Evolutionary conservation across 2,329 filamentous ascomycete genomes (phyloP).

Genomic region (Penicillium rolfsii): DNA sequence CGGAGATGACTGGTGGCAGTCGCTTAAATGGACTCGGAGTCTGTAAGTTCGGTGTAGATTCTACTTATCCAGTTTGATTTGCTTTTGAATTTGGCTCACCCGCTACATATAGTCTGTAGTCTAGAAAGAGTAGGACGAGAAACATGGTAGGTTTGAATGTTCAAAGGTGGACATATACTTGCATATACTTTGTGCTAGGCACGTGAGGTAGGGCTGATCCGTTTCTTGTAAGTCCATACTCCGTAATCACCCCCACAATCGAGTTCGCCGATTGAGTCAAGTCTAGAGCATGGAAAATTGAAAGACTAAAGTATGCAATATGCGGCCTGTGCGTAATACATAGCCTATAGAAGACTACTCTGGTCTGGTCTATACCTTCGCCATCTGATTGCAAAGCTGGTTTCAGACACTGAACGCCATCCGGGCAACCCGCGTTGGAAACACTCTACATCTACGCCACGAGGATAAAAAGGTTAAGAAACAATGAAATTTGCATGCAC

Average conservation of each 20-base stretch:
- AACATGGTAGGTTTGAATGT: background rate
- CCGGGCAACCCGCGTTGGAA: background rate
- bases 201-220: background rate
- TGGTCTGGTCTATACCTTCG: background rate
- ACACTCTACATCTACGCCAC: slow-evolving; percentile 6
- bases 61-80: background rate
- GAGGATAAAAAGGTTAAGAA: slow-evolving; percentile 14
- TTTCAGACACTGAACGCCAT: background rate
- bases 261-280: background rate
- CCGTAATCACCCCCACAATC: background rate
- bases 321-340: background rate
- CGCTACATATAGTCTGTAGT: no score
- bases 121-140: background rate
- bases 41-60: no score
- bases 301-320: background rate
- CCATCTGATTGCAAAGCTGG: background rate
- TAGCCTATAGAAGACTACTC: background rate
- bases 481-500: slow-evolving; percentile 34
- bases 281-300: background rate
- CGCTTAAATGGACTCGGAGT: no score
- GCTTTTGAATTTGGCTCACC: background rate
- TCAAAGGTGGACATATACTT: background rate
- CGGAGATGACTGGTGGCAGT: no score
- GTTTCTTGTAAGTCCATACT: background rate
- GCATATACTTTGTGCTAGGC: background rate